These are phyloP conservation scores for Gossypium davidsonii DNA, from an alignment of 441 rosid species.

Conservation along the genomic window DNA sequence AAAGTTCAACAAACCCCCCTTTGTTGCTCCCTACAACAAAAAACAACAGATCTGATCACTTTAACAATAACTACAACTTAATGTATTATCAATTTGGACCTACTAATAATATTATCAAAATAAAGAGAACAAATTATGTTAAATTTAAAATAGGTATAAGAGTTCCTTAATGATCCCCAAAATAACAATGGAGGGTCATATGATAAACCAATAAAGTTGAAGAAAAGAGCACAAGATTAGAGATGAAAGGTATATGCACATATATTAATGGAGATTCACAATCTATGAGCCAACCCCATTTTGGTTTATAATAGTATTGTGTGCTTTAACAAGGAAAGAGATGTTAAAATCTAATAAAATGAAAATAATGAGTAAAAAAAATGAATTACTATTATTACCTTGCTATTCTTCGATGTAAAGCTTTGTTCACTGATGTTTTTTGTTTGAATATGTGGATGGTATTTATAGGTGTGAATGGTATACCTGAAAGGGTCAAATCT, in stretches of 20 bases:
- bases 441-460: too few species aligned
- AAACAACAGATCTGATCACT: background rate
- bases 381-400: too few species aligned
- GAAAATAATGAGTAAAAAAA: too few species aligned
- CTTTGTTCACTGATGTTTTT: too few species aligned
- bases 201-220: background rate
- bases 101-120: too few species aligned
- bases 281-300: background rate
- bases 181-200: background rate
- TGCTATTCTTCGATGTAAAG: too few species aligned
- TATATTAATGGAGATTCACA: background rate
- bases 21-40: background rate
- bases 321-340: conserved; percentile 3
- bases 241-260: background rate
- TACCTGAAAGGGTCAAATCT: too few species aligned
- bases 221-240: background rate
- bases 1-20: background rate
- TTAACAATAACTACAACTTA: too few species aligned
- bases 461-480: too few species aligned
- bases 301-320: background rate
- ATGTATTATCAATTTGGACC: too few species aligned
- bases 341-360: too few species aligned
- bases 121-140: too few species aligned
- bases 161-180: background rate
- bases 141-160: background rate